These are phyloP conservation scores for Ustilago lituana DNA, from an alignment of 1,284 basidiomycete genomes.

Conservation along the genomic window DNA sequence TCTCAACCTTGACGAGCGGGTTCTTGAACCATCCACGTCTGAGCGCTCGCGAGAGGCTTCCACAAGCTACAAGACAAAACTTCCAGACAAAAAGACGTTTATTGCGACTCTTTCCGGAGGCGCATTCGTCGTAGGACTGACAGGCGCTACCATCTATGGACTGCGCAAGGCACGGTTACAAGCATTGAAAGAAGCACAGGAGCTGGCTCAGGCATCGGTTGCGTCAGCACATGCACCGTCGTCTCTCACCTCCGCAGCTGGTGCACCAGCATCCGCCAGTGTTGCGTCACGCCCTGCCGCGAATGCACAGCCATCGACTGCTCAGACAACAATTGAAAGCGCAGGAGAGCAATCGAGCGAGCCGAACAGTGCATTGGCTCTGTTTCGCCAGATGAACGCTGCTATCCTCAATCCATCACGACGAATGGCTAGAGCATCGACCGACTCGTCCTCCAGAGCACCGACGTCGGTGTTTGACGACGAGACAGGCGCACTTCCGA, in stretches of 20 bases:
- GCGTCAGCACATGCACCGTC: neutral
- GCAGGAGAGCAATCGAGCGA: neutral
- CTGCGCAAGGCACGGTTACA: constrained; percentile 35
- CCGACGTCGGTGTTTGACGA: constrained; percentile 49
- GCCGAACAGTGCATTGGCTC: constrained; percentile 8
- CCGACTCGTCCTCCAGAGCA: neutral
- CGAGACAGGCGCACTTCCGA: constrained; percentile 21
- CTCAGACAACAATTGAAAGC: neutral
- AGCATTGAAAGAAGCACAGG: constrained; percentile 40
- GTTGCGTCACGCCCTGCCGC: no score
- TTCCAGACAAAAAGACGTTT: constrained; percentile 48
- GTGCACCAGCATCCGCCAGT: neutral
- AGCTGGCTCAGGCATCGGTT: constrained; percentile 19
- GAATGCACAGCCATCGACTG: no score
- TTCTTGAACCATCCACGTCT: neutral
- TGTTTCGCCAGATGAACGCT: constrained; percentile 35
- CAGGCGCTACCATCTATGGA: constrained; percentile 42
- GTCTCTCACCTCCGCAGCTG: neutral
- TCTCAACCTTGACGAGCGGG: neutral
- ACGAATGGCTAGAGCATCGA: neutral
- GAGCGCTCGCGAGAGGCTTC: constrained; percentile 12
- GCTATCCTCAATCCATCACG: constrained; percentile 23
- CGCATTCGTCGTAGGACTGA: constrained; percentile 44
- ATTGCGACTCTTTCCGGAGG: constrained; percentile 43
- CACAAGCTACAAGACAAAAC: constrained; percentile 27